These are phyloP conservation scores for Fusarium chaquense DNA, from an alignment of 2,329 filamentous ascomycete genomes.

Conservation along the genomic window DNA sequence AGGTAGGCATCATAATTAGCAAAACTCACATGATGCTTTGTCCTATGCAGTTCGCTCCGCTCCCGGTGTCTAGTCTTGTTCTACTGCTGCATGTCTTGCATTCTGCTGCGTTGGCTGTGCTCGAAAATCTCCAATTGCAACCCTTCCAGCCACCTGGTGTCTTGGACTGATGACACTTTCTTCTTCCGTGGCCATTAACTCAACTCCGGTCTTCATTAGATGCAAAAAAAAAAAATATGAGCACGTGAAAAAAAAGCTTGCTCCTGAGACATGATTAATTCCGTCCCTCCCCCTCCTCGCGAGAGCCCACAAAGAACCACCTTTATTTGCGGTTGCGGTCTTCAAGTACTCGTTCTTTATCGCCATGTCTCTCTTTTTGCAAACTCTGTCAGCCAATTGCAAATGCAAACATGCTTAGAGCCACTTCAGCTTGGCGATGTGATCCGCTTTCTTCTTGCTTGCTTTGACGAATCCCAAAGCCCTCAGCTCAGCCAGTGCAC, in stretches of 20 bases:
- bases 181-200: slow-evolving; percentile 17
- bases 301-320: slow-evolving; percentile 13
- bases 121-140: slow-evolving; percentile 16
- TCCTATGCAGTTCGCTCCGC: slow-evolving; percentile 39
- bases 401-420: slow-evolving; percentile 56
- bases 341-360: slow-evolving; percentile 7
- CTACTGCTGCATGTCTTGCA: slow-evolving; percentile 41
- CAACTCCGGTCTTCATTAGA: slow-evolving; percentile 7
- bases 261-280: slow-evolving; percentile 13
- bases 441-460: slow-evolving; percentile 92
- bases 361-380: slow-evolving; percentile 31
- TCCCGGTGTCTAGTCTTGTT: slow-evolving; percentile 39
- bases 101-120: slow-evolving; percentile 41
- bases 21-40: slow-evolving; percentile 45
- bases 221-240: not conserved
- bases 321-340: slow-evolving; percentile 12
- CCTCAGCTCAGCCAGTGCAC: slow-evolving; percentile 84
- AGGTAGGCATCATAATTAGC: not conserved
- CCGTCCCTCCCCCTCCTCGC: slow-evolving; percentile 16
- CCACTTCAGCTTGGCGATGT: slow-evolving; percentile 91
- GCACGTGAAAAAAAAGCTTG: not conserved
- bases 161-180: slow-evolving; percentile 42
- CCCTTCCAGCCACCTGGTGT: slow-evolving; percentile 43
- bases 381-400: slow-evolving; percentile 19
- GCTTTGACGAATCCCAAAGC: slow-evolving; percentile 88